phyloP scores from a whole-genome alignment of 2,329 filamentous ascomycete genomes.

The Aureobasidium pullulans region DNA sequence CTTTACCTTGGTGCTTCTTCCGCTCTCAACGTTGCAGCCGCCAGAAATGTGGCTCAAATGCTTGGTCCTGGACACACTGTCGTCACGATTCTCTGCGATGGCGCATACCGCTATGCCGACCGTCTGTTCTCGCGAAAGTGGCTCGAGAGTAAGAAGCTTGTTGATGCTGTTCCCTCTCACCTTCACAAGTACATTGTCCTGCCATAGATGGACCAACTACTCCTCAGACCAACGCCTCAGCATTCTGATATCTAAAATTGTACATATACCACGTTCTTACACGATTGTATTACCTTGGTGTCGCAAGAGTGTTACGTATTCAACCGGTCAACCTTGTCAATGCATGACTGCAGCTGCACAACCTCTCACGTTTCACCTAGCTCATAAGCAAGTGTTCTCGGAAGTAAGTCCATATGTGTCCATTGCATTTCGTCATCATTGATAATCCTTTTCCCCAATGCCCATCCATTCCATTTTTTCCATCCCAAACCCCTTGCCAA shows the following conservation, averaged over 20 bases:
- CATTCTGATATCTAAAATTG: background rate
- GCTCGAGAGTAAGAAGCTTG: conserved; percentile 77
- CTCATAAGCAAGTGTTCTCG: background rate
- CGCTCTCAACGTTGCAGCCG: conserved; percentile 88
- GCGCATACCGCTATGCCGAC: conserved; percentile 95
- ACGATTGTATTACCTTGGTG: background rate
- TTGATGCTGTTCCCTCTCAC: conserved; percentile 73
- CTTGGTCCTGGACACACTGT: conserved; percentile 83
- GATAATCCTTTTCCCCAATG: background rate
- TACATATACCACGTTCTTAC: background rate
- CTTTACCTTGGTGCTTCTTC: conserved; percentile 92
- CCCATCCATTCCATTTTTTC: background rate
- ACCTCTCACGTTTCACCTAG: background rate
- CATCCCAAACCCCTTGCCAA: background rate
- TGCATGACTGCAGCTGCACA: background rate
- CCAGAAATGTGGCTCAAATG: conserved; percentile 86
- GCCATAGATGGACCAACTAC: conserved; percentile 42
- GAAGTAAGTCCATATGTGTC: background rate
- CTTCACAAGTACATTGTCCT: conserved; percentile 92
- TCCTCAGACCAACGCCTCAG: background rate
- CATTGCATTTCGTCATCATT: background rate
- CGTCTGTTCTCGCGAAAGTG: conserved; percentile 86
- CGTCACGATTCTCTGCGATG: conserved; percentile 89
- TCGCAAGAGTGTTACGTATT: background rate
- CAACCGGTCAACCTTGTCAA: background rate